These are phyloP conservation scores for Phoma sp. DNA, from an alignment of 2,329 filamentous ascomycete species.

Conservation along the genomic window DNA sequence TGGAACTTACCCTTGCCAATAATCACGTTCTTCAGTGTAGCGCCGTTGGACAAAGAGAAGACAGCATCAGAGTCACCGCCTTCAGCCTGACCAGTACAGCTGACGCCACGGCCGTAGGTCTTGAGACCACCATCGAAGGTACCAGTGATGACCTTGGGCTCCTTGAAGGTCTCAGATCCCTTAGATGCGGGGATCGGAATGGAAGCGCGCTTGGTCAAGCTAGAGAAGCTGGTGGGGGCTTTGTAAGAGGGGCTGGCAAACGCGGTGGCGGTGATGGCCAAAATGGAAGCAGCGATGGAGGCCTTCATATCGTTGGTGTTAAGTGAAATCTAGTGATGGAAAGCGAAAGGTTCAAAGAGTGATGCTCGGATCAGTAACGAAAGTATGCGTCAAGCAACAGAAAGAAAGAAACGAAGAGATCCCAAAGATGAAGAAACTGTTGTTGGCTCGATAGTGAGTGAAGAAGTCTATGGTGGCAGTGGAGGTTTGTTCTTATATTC, in stretches of 20 bases:
- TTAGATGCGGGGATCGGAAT: slow-evolving; percentile 30
- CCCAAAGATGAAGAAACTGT: slow-evolving; percentile 20
- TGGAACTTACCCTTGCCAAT: slow-evolving; percentile 49
- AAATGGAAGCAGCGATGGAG: slow-evolving; percentile 27
- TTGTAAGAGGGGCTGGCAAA: slow-evolving; percentile 26
- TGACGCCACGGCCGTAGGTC: slow-evolving; percentile 32
- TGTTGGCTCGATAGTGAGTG: slow-evolving; percentile 28
- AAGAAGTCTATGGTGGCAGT: slow-evolving; percentile 11
- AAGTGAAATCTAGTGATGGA: slow-evolving; percentile 5
- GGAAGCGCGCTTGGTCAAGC: slow-evolving; percentile 26
- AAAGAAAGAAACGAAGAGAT: slow-evolving; percentile 17
- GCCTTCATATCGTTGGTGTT: slow-evolving; percentile 31
- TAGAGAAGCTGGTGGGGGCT: slow-evolving; percentile 24
- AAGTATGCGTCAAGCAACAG: slow-evolving; percentile 31
- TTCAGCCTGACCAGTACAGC: slow-evolving; percentile 51
- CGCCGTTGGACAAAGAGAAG: slow-evolving; percentile 58
- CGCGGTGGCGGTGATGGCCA: slow-evolving; percentile 28
- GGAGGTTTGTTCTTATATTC: slow-evolving; percentile 20
- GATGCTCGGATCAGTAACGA: slow-evolving; percentile 23
- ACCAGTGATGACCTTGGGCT: slow-evolving; percentile 22
- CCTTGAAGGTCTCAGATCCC: slow-evolving; percentile 28
- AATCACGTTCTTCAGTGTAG: slow-evolving; percentile 59
- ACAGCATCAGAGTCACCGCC: slow-evolving; percentile 54
- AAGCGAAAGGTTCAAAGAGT: slow-evolving; percentile 21
- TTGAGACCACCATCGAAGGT: slow-evolving; percentile 33